Evolutionary conservation across 2,329 filamentous ascomycete species (phyloP), one percentile per base, ranked within the genome.

Genomic region (Ophiostoma sp.): DNA sequence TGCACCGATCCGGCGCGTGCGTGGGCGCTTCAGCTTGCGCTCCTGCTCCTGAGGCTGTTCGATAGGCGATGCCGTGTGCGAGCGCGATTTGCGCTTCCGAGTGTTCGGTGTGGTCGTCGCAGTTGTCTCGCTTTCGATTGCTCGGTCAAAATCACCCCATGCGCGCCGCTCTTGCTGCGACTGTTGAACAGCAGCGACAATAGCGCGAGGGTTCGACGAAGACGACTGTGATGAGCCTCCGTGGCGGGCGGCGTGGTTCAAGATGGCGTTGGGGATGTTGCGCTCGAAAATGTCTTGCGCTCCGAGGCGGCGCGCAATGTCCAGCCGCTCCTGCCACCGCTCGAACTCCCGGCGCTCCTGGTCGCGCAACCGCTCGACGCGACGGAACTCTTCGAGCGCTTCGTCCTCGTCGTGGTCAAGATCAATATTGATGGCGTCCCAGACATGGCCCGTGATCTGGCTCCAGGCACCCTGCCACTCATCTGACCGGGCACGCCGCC

Each of bases 381-480:
- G 83, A 50, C 88, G 85, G 70, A 85, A 88, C 73, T 86, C 84
- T 76, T 85, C 85, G 64, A 89, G 82, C 19, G 81, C 80, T 78
- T 87, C 84, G 74, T 93, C 92, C 71, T 96, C 93, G 79, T 95
- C 95, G 48, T 95, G 93, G 80, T 96, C 93, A 33, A 96, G 87
- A 77, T 97, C 93, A 69, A 96, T 83, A 76, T 93, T 90, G 22
- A 93, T 83, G 36, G 88, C 87, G 78, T 95, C 91, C 78, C 87
- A 90, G 72, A 91, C 85, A 48, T 85, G 86, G 69, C 86, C 88
- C 19, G 88, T 85, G 75, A 91, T 89, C 76, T 88, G 85, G 73
- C 87, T 89, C 91, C 93, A 97, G 1, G 97, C 93, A 71, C 93
- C 93, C 79, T 95, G 92, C 95, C 95, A 98, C 63, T 97, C 92